Conservation (phyloP, 1,284 basidiomycete genomes). For the Leccinum subatratum region DNA sequence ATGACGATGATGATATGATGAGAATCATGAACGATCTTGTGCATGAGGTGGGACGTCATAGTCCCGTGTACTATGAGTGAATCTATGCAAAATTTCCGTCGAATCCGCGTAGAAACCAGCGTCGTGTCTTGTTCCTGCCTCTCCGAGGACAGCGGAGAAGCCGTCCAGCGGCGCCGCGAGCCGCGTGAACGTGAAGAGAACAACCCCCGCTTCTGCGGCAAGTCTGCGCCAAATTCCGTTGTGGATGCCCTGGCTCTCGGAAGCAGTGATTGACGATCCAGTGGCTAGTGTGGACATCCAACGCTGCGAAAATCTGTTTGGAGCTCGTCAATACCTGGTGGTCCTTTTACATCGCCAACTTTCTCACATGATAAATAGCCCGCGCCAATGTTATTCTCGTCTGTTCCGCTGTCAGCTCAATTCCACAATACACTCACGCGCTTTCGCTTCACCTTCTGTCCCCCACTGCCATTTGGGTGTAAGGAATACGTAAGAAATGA, state of each 20-base stretch:
- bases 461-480: conserved; percentile 4
- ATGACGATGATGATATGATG: conserved; percentile 6
- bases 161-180: conserved; percentile 21
- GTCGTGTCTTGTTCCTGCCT: conserved; percentile 17
- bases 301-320: conserved; percentile 28
- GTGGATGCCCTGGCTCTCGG: conserved; percentile 29
- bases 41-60: conserved; percentile 6
- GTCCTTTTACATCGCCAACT: neutral
- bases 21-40: conserved; percentile 14
- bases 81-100: conserved; percentile 34
- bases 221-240: conserved; percentile 24
- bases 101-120: conserved; percentile 20
- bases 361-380: conserved; percentile 41
- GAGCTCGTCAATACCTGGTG: conserved; percentile 27
- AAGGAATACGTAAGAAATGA: neutral
- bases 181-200: conserved; percentile 14
- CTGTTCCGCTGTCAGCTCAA: conserved; percentile 5
- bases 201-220: conserved; percentile 12
- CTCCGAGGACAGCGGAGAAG: conserved; percentile 17
- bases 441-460: conserved; percentile 12
- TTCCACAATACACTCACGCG: too few species aligned
- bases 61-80: conserved; percentile 19
- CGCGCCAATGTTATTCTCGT: conserved; percentile 42
- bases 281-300: conserved; percentile 55
- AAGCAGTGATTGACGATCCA: conserved; percentile 78